Base-by-base conservation (phyloP, 495 filamentous ascomycete species). In the Annulohypoxylon stygium region DNA sequence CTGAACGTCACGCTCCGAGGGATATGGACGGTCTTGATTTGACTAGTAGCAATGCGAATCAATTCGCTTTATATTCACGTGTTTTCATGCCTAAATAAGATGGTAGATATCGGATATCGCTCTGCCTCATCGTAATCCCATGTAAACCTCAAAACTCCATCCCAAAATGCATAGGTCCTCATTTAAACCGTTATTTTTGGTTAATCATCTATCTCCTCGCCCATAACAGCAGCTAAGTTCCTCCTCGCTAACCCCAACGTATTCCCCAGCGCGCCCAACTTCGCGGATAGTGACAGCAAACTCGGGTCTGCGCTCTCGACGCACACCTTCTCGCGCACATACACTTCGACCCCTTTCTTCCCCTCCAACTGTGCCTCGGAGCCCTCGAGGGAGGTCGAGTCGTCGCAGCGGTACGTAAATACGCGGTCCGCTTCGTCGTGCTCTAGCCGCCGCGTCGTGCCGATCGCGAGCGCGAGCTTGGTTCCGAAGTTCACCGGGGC, bases 281-380 rank as follows among this genome's bases (percentile, higher is more conserved):
- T 99, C 3, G 93, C 92, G 83, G 93, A 91, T 14, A 95, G 85
- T n/a, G 91, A 89, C 82, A 99, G 88, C 70, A 99, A 72, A 77
- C 90, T 93, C 34, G 96, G 97, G 77, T 99, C 96, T 63, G 94
- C 93, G 65, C 90, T 95, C 82, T 97, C 96, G 5, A 98, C 93
- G 33, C 89, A 87, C 9, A 99, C 88, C 79, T 97, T 97, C 75
- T 98, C 96, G 70, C 87, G 90, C 18, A 99, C 97, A 48, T 86
- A 89, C 0, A 98, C 95, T 51, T 95, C 91, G 16, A 81, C 79
- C 43, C 69, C 75, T 25, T 64, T 51, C 55, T 62, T 33, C 55
- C 63, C 10, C 26, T 51, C 3, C 37, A 57, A 20, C 18, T 50
- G 4, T 14, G 45, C 1, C 65, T 36, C 16, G 34, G 25, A 33